These are phyloP conservation scores for Drosera capensis DNA, from an alignment of 148 eudicot genomes.

Conservation along the genomic window DNA sequence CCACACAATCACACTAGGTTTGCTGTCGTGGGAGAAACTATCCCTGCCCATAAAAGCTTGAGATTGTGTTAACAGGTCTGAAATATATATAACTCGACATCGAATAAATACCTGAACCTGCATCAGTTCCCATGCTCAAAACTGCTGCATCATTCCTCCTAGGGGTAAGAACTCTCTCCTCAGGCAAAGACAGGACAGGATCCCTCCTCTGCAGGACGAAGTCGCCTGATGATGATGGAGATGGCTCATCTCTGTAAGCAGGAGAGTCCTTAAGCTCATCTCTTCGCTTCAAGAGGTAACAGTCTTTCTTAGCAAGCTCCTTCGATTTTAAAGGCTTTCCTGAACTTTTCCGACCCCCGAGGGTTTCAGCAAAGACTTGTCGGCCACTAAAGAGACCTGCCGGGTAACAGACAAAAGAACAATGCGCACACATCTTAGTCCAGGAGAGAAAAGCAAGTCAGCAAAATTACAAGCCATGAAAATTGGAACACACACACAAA, in stretches of 20 bases:
- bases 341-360: constrained; percentile 44
- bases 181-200: constrained; percentile 9
- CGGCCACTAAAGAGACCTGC: constrained; percentile 84
- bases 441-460: background rate
- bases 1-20: too few relatives aligned
- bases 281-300: constrained; percentile 63
- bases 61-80: too few relatives aligned
- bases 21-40: background rate
- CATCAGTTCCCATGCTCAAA: background rate
- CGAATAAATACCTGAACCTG: background rate
- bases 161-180: constrained; percentile 3
- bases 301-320: constrained; percentile 46
- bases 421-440: background rate
- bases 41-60: background rate
- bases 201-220: constrained; percentile 38
- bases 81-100: too few relatives aligned
- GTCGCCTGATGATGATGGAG: constrained; percentile 21
- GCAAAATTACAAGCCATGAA: background rate
- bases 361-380: constrained; percentile 53
- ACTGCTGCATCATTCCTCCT: constrained; percentile 4
- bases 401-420: background rate
- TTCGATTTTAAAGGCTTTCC: constrained; percentile 34
- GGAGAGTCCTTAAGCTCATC: constrained; percentile 33
- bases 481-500: background rate
- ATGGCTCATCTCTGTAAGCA: constrained; percentile 20